Conservation (phyloP, 805 yeast species). For the Lachancea meyersii region DNA sequence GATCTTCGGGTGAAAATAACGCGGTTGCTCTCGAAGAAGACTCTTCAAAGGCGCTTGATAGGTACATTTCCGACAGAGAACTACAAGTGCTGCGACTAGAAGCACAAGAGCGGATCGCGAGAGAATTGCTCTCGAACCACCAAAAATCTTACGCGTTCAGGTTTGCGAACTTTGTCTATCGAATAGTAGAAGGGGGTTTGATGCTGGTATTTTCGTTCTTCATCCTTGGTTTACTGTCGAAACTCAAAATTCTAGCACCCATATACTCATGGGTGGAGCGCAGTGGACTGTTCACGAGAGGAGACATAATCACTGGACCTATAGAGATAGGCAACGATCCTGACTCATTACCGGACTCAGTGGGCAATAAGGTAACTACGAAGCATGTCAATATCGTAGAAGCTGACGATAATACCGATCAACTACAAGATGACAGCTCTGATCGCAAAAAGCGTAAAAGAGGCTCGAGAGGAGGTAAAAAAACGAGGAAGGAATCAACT, state of each 20-base stretch:
- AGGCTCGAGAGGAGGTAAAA: slow-evolving; percentile 80
- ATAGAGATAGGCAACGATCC: slow-evolving; percentile 8
- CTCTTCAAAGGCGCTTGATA: slow-evolving; percentile 15
- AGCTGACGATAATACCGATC: slow-evolving; percentile 12
- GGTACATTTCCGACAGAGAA: slow-evolving; percentile 26
- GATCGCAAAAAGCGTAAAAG: slow-evolving; percentile 59
- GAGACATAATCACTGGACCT: slow-evolving; percentile 11
- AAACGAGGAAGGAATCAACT: slow-evolving; percentile 35
- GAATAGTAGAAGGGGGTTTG: slow-evolving; percentile 37
- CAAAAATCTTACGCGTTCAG: slow-evolving; percentile 13
- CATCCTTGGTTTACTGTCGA: slow-evolving; percentile 27
- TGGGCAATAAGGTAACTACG: neutral
- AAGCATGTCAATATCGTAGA: slow-evolving; percentile 9
- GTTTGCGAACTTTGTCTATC: slow-evolving; percentile 30
- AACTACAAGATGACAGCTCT: slow-evolving; percentile 11
- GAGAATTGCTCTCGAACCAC: slow-evolving; percentile 16
- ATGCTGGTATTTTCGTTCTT: slow-evolving; percentile 32
- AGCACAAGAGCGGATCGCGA: slow-evolving; percentile 24
- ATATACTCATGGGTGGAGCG: slow-evolving; percentile 28
- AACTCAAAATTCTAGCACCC: slow-evolving; percentile 31
- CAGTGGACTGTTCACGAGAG: slow-evolving; percentile 30
- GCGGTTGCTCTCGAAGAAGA: slow-evolving; percentile 2
- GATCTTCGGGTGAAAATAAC: neutral
- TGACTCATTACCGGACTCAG: neutral
- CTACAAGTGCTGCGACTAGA: slow-evolving; percentile 21